Base-by-base conservation (phyloP, 331 rosid genomes). In the Malus hybrid region DNA sequence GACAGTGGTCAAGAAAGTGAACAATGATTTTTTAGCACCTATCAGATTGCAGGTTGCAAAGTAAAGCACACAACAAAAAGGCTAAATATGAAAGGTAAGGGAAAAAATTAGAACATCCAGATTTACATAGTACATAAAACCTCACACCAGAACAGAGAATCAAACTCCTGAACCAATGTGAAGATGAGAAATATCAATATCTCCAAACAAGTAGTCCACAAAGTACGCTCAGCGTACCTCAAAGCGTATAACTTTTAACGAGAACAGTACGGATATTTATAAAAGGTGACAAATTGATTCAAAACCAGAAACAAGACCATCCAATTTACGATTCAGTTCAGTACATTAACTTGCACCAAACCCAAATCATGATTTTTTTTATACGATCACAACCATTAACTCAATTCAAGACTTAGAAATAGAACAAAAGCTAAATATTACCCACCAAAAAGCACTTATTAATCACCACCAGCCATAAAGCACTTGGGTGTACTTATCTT, bases 391-490 rank as follows among this genome's bases (percentile, higher is more conserved):
- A 79, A 39, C 42, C 72, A 62, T 30, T 26, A 72, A 52, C 36
- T 24, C 70, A 32, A 72, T n/a, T 64, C 53, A 33, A 68, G 72
- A 58, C 73, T 72, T 62, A 7, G 7, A 71, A 34, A 18, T 48
- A 52, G 48, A 60, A 46, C 28, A 69, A 70, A 34, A 66, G 26
- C 33, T 66, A 28, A 84, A 71, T 3, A 71, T 20, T 57, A 32
- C 26, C 39, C 53, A 79, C n/a, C n/a, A 66, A 33, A 64, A 52
- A 52, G 57, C 57, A 52, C 57, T 33, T 10, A 15, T 6, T 10
- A 14, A 62, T 68, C 82, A 83, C 88, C 85, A 88, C 93, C 90
- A 87, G 32, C 94, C 91, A 83, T 93, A 84, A 69, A 93, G 64
- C 34, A 91, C 91, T 36, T 81, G 85, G 4, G 93, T 85, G 80